Conservation (phyloP, 192 early-diverging fungal species). For the Lobosporangium transversale region DNA sequence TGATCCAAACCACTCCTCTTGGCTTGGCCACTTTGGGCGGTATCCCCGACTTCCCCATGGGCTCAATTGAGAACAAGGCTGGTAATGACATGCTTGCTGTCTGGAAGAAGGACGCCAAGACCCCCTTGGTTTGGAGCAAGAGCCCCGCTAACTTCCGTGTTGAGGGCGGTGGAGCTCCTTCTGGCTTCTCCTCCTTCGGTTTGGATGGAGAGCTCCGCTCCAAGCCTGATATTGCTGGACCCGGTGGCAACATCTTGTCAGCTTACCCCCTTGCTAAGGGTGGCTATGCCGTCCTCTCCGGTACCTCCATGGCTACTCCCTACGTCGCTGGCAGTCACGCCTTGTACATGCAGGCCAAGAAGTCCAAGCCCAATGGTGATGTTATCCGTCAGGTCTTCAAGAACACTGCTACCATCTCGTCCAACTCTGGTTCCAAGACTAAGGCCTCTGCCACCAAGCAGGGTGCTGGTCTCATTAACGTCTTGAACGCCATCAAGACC, state of each 20-base stretch:
- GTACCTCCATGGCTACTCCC: constrained; percentile 73
- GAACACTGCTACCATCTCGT: constrained; percentile 29
- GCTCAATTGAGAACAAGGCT: constrained; percentile 23
- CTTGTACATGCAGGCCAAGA: constrained; percentile 54
- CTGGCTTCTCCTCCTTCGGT: constrained; percentile 70
- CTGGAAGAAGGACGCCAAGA: constrained; percentile 22
- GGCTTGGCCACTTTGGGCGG: neutral
- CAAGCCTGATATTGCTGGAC: constrained; percentile 62
- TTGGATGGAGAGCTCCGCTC: constrained; percentile 67
- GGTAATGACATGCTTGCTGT: constrained; percentile 35
- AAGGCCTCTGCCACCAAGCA: constrained; percentile 48
- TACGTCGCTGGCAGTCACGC: constrained; percentile 62
- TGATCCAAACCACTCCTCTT: too few relatives aligned
- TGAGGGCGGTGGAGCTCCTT: constrained; percentile 55
- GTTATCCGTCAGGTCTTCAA: constrained; percentile 30
- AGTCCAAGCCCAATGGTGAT: constrained; percentile 11
- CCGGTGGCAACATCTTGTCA: constrained; percentile 65
- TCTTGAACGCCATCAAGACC: constrained; percentile 53
- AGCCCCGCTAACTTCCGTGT: neutral
- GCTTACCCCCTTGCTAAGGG: constrained; percentile 56
- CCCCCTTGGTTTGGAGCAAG: neutral
- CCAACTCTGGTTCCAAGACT: constrained; percentile 28
- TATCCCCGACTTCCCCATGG: constrained; percentile 26
- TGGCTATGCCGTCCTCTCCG: constrained; percentile 56
- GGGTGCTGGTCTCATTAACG: constrained; percentile 66